Percentiles rank a stretch among this genome's conserved stretches.
Conservation (phyloP, 2,329 filamentous ascomycete genomes). For the Alternaria solani region DNA sequence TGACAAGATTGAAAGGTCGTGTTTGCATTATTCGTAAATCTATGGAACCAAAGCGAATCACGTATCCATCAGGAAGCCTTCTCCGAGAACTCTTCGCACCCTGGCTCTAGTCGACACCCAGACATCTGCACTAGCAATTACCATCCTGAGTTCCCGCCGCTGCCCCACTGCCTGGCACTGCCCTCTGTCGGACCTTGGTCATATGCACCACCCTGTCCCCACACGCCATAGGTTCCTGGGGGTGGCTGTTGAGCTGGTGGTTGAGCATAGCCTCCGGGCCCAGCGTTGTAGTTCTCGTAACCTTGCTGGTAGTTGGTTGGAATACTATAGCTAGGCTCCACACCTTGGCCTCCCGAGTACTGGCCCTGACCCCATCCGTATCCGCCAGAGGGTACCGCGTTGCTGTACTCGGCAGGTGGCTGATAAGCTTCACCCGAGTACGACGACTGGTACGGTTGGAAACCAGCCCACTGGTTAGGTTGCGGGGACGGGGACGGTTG, state of each 20-base stretch:
- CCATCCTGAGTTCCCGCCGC: constrained; percentile 40
- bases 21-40: constrained; percentile 13
- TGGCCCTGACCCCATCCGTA: constrained; percentile 42
- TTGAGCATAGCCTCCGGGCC: constrained; percentile 27
- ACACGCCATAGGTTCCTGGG: constrained; percentile 29
- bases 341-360: constrained; percentile 43
- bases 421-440: constrained; percentile 42
- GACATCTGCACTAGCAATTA: constrained; percentile 14
- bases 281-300: constrained; percentile 39
- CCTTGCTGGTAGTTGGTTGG: constrained; percentile 50
- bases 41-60: background rate
- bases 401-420: constrained; percentile 38
- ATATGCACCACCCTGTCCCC: constrained; percentile 32
- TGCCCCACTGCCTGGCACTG: constrained; percentile 43
- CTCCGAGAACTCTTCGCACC: background rate
- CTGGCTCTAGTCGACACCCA: background rate
- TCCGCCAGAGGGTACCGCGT: constrained; percentile 33
- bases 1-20: background rate
- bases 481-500: constrained; percentile 35
- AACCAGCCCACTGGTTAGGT: constrained; percentile 39
- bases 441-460: constrained; percentile 49
- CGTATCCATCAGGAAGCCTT: background rate
- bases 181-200: constrained; percentile 22
- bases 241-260: constrained; percentile 26
- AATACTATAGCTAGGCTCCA: constrained; percentile 44